Conservation (phyloP, 768 basidiomycete species). For the Kwoniella sp. region DNA sequence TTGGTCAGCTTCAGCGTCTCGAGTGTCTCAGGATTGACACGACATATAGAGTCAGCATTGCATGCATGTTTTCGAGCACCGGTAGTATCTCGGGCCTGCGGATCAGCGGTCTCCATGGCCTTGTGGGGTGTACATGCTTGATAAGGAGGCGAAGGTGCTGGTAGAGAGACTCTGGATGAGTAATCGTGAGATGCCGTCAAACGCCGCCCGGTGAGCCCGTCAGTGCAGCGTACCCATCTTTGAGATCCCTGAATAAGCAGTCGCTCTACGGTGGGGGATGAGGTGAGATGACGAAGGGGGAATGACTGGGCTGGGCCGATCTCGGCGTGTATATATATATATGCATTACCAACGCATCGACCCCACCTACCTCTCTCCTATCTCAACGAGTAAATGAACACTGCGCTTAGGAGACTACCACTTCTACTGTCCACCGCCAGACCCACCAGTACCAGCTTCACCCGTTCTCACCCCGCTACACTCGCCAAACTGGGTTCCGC, state of each 20-base stretch:
- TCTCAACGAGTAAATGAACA: slow-evolving; percentile 18
- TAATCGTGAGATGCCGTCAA: background rate
- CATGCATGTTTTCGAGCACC: slow-evolving; percentile 10
- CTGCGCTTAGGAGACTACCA: slow-evolving; percentile 20
- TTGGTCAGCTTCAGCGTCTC: no score
- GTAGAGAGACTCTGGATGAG: background rate
- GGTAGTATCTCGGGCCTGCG: no score
- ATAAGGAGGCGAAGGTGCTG: background rate
- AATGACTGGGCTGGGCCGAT: background rate
- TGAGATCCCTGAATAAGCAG: slow-evolving; percentile 1
- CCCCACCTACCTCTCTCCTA: background rate
- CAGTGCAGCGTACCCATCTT: no score
- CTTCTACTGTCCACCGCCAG: slow-evolving; percentile 11
- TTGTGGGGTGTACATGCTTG: background rate
- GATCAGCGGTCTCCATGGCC: background rate
- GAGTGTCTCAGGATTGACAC: no score
- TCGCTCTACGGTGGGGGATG: no score
- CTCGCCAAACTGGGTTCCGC: slow-evolving; percentile 42
- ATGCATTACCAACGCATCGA: background rate
- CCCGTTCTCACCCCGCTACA: slow-evolving; percentile 1
- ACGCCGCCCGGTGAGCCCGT: background rate
- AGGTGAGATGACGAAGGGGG: background rate
- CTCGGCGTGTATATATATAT: no score
- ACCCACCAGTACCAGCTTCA: background rate
- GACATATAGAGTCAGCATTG: background rate